phyloP scores from a whole-genome alignment of 1,139 yeast genomes.

The Yamadazyma songkhlaensis region DNA sequence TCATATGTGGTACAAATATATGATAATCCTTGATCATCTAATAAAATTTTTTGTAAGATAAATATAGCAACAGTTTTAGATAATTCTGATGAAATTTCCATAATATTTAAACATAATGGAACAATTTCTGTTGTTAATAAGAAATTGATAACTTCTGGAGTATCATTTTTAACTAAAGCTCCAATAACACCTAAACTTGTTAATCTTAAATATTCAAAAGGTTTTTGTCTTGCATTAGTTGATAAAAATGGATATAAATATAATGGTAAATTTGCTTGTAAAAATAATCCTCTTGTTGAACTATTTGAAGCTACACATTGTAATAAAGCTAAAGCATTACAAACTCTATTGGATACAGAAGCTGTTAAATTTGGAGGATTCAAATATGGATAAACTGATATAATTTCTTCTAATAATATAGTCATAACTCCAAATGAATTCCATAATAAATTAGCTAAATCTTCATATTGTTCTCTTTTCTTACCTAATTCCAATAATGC shows the following conservation, averaged over 20 bases:
- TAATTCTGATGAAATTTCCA: slow-evolving; percentile 93
- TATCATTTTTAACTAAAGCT: slow-evolving; percentile 92
- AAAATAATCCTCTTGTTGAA: slow-evolving; percentile 79
- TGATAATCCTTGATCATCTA: slow-evolving; percentile 87
- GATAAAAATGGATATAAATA: slow-evolving; percentile 91
- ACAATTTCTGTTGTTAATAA: slow-evolving; percentile 91
- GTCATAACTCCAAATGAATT: slow-evolving; percentile 97
- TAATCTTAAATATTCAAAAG: slow-evolving; percentile 88
- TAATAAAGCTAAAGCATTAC: slow-evolving; percentile 89
- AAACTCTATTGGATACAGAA: slow-evolving; percentile 86
- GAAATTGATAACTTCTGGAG: slow-evolving; percentile 91
- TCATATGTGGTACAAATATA: slow-evolving; percentile 95
- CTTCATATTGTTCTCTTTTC: slow-evolving; percentile 92
- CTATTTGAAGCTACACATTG: slow-evolving; percentile 97
- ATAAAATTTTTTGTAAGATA: slow-evolving; percentile 84
- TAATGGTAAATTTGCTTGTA: slow-evolving; percentile 88
- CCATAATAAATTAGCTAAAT: slow-evolving; percentile 90
- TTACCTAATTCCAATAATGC: slow-evolving; percentile 90
- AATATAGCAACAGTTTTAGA: slow-evolving; percentile 96
- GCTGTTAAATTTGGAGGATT: slow-evolving; percentile 87
- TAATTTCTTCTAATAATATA: slow-evolving; percentile 82
- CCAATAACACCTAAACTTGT: slow-evolving; percentile 97
- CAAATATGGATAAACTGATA: slow-evolving; percentile 82
- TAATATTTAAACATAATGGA: slow-evolving; percentile 87
- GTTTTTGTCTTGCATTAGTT: slow-evolving; percentile 86